Percentiles rank a stretch among this genome's conserved stretches.
These are phyloP conservation scores for Verticillium nonalfalfae DNA, from an alignment of 2,329 filamentous ascomycete genomes.

Conservation along the genomic window DNA sequence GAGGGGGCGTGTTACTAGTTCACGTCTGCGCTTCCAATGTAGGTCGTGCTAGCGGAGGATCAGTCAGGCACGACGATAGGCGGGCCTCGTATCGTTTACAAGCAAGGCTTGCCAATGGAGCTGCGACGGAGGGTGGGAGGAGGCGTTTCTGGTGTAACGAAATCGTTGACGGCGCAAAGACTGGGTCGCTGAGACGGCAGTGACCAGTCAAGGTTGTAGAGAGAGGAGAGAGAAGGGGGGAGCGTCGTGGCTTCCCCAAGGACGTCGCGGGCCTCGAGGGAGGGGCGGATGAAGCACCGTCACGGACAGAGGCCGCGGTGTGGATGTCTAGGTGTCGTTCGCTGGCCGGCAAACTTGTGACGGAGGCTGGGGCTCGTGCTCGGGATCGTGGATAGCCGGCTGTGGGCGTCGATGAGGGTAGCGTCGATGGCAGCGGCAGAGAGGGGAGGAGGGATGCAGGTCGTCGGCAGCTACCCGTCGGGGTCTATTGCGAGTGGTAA, in stretches of 20 bases:
- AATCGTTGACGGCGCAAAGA: constrained; percentile 9
- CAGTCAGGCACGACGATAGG: constrained; percentile 2
- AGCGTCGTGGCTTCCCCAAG: constrained; percentile 12
- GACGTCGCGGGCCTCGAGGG: constrained; percentile 5
- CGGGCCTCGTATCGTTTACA: constrained; percentile 24
- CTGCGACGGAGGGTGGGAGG: constrained; percentile 18
- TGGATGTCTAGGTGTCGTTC: not conserved
- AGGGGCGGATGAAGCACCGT: constrained; percentile 5
- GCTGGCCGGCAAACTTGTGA: not conserved
- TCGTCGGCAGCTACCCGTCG: constrained; percentile 9
- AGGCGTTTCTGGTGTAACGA: constrained; percentile 25
- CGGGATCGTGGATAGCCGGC: not conserved
- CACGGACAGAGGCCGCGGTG: not conserved
- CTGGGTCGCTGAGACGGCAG: constrained; percentile 12
- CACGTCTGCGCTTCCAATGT: not conserved
- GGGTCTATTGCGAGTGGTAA: constrained; percentile 7
- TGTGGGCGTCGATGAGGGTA: not conserved
- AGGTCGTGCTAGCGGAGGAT: not conserved
- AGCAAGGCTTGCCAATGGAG: constrained; percentile 22
- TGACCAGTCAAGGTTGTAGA: constrained; percentile 3
- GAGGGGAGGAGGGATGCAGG: constrained; percentile 4
- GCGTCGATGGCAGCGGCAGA: constrained; percentile 2
- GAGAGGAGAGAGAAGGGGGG: not conserved
- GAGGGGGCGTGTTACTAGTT: not conserved
- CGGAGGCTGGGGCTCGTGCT: not conserved